These are phyloP conservation scores for Ichthyophthirius multifiliis DNA, from an alignment of 169 alveolate species.

Conservation along the genomic window DNA sequence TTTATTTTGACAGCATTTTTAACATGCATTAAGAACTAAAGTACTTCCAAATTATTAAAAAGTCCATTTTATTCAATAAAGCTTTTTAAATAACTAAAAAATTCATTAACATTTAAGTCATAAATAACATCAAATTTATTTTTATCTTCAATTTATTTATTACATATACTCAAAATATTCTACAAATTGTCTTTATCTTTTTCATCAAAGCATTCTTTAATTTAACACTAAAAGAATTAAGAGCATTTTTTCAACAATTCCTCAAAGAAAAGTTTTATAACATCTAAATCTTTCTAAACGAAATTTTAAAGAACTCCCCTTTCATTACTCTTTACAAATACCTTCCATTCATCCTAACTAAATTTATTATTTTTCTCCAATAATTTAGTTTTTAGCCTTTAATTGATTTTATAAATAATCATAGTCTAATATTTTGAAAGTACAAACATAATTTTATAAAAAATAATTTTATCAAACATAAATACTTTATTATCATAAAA, in stretches of 20 bases:
- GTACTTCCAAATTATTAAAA: not conserved
- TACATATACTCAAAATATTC: not conserved
- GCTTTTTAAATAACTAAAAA: not conserved
- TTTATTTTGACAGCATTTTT: not conserved
- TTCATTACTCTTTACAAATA: not conserved
- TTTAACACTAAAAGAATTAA: not conserved
- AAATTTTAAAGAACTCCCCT: not conserved
- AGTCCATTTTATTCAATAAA: not conserved
- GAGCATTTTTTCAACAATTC: not conserved
- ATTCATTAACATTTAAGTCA: not conserved
- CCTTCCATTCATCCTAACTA: not conserved
- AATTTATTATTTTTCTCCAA: not conserved
- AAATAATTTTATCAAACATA: not conserved
- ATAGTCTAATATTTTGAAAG: not conserved
- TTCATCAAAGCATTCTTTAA: not conserved
- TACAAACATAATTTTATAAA: not conserved
- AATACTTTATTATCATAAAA: not conserved
- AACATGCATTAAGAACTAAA: not conserved
- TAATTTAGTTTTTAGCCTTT: not conserved
- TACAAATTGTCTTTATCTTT: not conserved
- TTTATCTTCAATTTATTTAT: not conserved
- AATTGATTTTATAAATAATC: not conserved
- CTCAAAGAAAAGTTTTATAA: not conserved
- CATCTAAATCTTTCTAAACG: not conserved
- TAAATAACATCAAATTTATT: not conserved